Conservation (phyloP, 352 stramenopile genomes). For the Globisporangium nagaii region DNA sequence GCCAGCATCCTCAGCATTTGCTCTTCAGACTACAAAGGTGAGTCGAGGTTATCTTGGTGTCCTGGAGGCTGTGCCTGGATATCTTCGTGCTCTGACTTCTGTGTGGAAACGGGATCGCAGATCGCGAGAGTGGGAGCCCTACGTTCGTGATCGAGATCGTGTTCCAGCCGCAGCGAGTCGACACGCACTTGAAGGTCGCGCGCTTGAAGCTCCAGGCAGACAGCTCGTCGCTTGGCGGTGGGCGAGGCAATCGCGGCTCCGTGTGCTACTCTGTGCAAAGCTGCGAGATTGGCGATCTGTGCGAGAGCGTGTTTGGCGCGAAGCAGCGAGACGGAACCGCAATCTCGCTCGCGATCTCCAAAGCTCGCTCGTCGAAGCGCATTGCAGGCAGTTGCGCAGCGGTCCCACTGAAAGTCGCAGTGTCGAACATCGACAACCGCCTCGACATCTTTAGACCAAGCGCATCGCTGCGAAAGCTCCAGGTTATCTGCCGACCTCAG, state of each 20-base stretch:
- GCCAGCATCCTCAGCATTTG: conserved; percentile 53
- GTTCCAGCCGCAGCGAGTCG: conserved; percentile 35
- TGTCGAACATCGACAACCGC: conserved; percentile 31
- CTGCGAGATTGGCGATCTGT: conserved; percentile 46
- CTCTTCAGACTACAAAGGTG: conserved; percentile 68
- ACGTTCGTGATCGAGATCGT: conserved; percentile 59
- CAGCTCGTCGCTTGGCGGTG: conserved; percentile 12
- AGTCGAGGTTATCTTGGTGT: not conserved
- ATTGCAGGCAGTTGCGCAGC: not conserved
- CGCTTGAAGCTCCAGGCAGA: conserved; percentile 55
- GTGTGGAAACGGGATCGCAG: conserved; percentile 14
- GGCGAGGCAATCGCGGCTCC: conserved; percentile 12
- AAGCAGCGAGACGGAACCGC: conserved; percentile 13
- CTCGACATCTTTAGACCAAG: conserved; percentile 34
- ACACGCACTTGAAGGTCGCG: conserved; percentile 46
- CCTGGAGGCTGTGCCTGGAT: not conserved
- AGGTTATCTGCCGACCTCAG: conserved; percentile 22
- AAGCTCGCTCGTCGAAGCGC: conserved; percentile 1
- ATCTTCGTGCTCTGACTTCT: not conserved
- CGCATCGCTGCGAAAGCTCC: conserved; percentile 26
- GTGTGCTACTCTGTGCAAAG: conserved; percentile 46
- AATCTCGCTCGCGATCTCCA: conserved; percentile 28
- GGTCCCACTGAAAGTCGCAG: conserved; percentile 22
- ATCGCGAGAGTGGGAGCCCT: conserved; percentile 39
- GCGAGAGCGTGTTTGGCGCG: conserved; percentile 40